Conservation (phyloP, 768 basidiomycete genomes). For the Mycena capillaripes region DNA sequence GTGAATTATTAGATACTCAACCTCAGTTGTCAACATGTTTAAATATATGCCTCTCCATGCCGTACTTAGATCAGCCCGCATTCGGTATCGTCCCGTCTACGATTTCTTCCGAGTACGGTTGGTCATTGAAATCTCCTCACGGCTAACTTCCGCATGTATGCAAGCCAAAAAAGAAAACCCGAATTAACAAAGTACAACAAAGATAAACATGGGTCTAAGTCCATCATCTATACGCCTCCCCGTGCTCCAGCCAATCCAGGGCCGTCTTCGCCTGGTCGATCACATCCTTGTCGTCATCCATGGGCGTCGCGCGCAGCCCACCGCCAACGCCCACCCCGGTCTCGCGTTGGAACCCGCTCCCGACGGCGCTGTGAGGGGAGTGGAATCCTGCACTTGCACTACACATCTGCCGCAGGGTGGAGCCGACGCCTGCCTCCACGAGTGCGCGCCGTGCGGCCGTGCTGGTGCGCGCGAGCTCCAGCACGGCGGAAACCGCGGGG, state of each 20-base stretch:
- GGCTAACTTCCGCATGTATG: no score
- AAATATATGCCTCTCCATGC: no score
- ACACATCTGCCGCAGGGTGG: constrained; percentile 56
- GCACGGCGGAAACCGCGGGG: constrained; percentile 72
- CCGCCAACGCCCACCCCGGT: constrained; percentile 24
- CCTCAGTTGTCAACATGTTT: no score
- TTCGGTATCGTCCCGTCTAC: no score
- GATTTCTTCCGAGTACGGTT: no score
- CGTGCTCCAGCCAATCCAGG: constrained; percentile 64
- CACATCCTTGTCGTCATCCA: constrained; percentile 75
- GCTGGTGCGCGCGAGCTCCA: constrained; percentile 66
- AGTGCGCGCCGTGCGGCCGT: constrained; percentile 43
- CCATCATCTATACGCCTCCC: constrained; percentile 37
- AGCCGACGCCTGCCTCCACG: constrained; percentile 56
- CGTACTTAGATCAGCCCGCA: no score
- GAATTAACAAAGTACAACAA: background rate
- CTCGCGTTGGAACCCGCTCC: constrained; percentile 39
- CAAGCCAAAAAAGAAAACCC: no score
- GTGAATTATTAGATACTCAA: no score
- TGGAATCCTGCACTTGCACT: constrained; percentile 44
- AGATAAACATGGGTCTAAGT: background rate
- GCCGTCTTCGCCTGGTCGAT: constrained; percentile 69
- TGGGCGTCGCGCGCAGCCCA: constrained; percentile 51
- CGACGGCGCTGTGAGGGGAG: constrained; percentile 18
- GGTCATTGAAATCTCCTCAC: no score